Conservation (phyloP, 2,329 filamentous ascomycete species). For the Phaeosphaeriaceae sp. region DNA sequence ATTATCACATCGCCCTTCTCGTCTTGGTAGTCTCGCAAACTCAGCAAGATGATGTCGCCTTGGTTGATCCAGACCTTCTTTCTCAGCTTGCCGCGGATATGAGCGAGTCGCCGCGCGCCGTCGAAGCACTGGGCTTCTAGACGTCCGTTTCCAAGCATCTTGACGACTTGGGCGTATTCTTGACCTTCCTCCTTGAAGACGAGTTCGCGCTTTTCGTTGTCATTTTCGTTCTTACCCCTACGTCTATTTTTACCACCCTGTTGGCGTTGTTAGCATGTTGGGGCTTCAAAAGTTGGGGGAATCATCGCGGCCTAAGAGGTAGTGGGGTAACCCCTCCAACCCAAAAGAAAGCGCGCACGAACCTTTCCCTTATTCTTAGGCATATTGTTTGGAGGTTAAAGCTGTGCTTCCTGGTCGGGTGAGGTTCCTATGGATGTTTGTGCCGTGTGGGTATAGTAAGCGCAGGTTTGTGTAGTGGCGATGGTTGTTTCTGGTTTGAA, state of each 20-base stretch:
- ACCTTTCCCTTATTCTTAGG: constrained; percentile 99
- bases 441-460: constrained; percentile 4
- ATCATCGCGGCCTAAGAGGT: constrained; percentile 12
- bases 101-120: constrained; percentile 81
- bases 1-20: constrained; percentile 93
- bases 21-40: constrained; percentile 90
- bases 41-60: constrained; percentile 75
- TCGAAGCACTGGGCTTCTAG: constrained; percentile 96
- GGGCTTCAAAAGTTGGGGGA: not conserved
- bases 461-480: constrained; percentile 20
- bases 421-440: constrained; percentile 7
- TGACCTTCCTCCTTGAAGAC: constrained; percentile 99
- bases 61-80: constrained; percentile 99
- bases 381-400: constrained; percentile 64
- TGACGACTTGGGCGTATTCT: constrained; percentile 86
- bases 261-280: constrained; percentile 19
- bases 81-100: constrained; percentile 93
- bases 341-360: constrained; percentile 35
- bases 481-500: constrained; percentile 14
- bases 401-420: constrained; percentile 12
- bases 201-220: constrained; percentile 98
- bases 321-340: constrained; percentile 30
- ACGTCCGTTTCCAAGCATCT: constrained; percentile 96
- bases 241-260: constrained; percentile 97
- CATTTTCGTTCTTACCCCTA: constrained; percentile 94